Evolutionary conservation across 2,329 filamentous ascomycete species (phyloP), one percentile per base, ranked within the genome.

Genomic region (Coniochaeta sp.): DNA sequence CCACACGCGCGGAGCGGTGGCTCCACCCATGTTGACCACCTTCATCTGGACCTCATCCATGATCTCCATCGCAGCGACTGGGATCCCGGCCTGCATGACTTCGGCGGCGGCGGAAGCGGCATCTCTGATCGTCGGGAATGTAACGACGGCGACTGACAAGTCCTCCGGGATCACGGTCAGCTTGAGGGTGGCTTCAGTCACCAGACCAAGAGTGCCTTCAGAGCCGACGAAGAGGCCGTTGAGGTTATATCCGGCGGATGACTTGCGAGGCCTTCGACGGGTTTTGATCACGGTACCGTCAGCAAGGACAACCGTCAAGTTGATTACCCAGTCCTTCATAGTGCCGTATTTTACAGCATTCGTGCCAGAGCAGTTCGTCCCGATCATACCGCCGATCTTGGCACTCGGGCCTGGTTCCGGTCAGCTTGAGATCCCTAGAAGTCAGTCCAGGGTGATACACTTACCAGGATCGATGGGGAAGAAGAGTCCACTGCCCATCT

Each of bases 41-140:
- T 79, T 82, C 90, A 95, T 95, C 73, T 93, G 89, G 3, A 93
- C 88, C 61, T 95, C 90, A 69, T 95, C 90, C 89, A 95, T 91
- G 66, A 95, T 86, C 73, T 95, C 90, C 84, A 93, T 88, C 3
- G 88, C 88, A 0, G 87, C 89, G 7, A 93, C 81, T 0, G 88
- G 89, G 3, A 92, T 79, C 0, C 88, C 89, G 0, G 85, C 81
- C 66, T 89, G 85, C 80, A 93, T 89, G n/a, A 93, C 84, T 57
- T 83, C 84, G 1, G 88, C 87, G 0, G 90, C 90, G 0, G 89
- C 89, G 0, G 86, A 81, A 0, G 90, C 89, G 1, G 90, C 90
- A 70, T 90, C 86, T 31, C 89, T 84, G 63, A 93, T 91, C 0
- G 82, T 85, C 0, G 89, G 89, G 71, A 95, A 95, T 0, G 86